Base-by-base conservation (phyloP, 2,329 filamentous ascomycete genomes). In the Talaromyces sp. region DNA sequence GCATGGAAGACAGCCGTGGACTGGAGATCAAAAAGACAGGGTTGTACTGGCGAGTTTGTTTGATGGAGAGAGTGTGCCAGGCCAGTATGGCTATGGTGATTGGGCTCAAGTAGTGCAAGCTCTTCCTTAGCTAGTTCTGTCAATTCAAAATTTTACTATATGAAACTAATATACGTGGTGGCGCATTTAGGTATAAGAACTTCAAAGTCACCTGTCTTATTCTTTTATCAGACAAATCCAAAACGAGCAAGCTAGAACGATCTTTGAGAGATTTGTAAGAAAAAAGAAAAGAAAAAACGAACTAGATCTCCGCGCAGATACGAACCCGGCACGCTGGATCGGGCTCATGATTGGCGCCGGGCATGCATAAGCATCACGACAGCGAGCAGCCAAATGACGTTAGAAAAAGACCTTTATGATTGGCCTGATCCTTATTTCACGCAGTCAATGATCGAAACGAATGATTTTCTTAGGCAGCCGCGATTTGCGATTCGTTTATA, bases 1-100 rank as follows among this genome's bases (percentile, higher is more conserved):
- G 68, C 79, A 82, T 70, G 79, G 79, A 2, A 69, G 79, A 56
- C 70, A 81, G 66, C 79, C 79, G 0, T 81, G 79, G 80, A 67
- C 75, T 57, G 79, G 79, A 5, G 73, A 78, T 57, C 79, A 81
- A 64, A 64, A 65, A 1, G 78, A 81, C 67, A 73, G 78, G 24
- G 48, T 81, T 0, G 71, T 81, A 2, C 62, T 81, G 65, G 79
- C 79, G 24, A 81, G 79, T 65, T 63, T 81, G 24, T 81, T 78
- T 62, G 79, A 81, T 70, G 79, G 78, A 1, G 67, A 74, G 7
- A 67, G 65, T 27, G 76, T 80, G 4, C 79, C 79, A 14, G 79
- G 79, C 2, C 70, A 73, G 6, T 81, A 79, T 68, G 69, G 69
- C 0, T 68, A 69, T 61, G 73, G 70, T 3, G 75, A 77, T 3